Conservation (phyloP, 805 yeast species). For the Suhomyces emberorum region DNA sequence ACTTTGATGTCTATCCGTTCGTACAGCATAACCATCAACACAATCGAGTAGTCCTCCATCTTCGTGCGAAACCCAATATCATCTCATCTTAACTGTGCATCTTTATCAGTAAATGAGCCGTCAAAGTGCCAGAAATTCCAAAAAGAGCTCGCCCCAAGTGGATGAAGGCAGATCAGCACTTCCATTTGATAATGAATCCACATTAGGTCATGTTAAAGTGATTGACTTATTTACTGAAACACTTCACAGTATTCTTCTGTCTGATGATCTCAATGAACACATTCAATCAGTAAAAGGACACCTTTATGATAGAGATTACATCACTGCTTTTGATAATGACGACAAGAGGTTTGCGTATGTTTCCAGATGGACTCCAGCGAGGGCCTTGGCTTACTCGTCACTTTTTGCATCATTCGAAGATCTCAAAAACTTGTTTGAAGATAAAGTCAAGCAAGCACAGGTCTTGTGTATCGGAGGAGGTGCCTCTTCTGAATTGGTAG, state of each 20-base stretch:
- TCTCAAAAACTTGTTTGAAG: conserved; percentile 34
- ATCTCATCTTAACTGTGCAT: no score
- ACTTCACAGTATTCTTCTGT: conserved; percentile 31
- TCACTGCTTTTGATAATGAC: conserved; percentile 62
- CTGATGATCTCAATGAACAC: conserved; percentile 34
- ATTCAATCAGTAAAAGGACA: conserved; percentile 71
- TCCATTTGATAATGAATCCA: conserved; percentile 31
- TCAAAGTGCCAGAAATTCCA: no score
- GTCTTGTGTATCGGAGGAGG: conserved; percentile 83
- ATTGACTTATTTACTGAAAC: conserved; percentile 33
- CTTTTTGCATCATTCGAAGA: conserved; percentile 53
- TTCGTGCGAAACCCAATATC: no score
- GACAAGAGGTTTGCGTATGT: conserved; percentile 73
- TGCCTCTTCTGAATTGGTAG: conserved; percentile 79
- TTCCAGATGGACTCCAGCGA: conserved; percentile 81
- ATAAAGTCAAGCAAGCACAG: conserved; percentile 26
- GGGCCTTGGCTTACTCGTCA: conserved; percentile 72
- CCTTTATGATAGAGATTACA: conserved; percentile 67
- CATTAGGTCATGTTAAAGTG: conserved; percentile 34
- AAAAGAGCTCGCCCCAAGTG: neutral
- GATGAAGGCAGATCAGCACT: conserved; percentile 15
- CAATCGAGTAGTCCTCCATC: no score
- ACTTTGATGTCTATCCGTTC: no score
- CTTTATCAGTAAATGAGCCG: no score
- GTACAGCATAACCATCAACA: no score